A percentile compares a stretch with the other conserved stretches of the same genome.
These are phyloP conservation scores for Ogataea hybrid DNA, from an alignment of 1,139 yeast species.

Conservation along the genomic window DNA sequence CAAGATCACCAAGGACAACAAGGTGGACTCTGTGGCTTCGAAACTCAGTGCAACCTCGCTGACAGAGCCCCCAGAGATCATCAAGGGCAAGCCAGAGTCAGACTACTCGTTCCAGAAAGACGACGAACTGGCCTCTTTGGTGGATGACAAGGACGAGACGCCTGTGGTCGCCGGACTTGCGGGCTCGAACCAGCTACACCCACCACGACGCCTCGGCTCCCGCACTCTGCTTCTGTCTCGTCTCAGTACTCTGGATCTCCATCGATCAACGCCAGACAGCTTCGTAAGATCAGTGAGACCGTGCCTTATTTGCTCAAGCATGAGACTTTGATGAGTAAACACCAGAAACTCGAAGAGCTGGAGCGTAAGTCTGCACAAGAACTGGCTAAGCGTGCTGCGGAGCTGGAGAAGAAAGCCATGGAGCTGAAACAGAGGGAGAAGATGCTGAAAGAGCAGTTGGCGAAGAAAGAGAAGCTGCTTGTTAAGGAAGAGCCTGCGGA, in stretches of 20 bases:
- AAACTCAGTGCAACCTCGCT: conserved; percentile 10
- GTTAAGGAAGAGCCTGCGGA: conserved; percentile 6
- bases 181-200: conserved; percentile 45
- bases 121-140: conserved; percentile 24
- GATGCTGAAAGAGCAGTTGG: conserved; percentile 42
- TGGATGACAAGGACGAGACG: conserved; percentile 23
- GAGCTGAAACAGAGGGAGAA: conserved; percentile 67
- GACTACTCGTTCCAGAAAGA: conserved; percentile 24
- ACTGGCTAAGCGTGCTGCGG: conserved; percentile 68
- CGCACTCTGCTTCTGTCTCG: conserved; percentile 34
- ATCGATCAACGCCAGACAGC: conserved; percentile 55
- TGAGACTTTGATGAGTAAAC: conserved; percentile 70
- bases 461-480: conserved; percentile 13
- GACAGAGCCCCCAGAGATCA: conserved; percentile 16
- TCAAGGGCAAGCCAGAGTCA: conserved; percentile 16
- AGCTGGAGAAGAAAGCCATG: conserved; percentile 72
- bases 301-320: conserved; percentile 79
- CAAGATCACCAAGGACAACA: conserved; percentile 11
- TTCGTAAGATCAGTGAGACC: conserved; percentile 76
- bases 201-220: conserved; percentile 47
- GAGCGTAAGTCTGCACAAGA: conserved; percentile 77
- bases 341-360: conserved; percentile 72
- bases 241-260: conserved; percentile 34
- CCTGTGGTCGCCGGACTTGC: conserved; percentile 33
- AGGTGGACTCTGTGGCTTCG: conserved; percentile 14